A percentile compares a stretch with the other conserved stretches of the same genome.
Evolutionary conservation across 768 basidiomycete genomes (phyloP).

Genomic region (Scleroderma bovista): DNA sequence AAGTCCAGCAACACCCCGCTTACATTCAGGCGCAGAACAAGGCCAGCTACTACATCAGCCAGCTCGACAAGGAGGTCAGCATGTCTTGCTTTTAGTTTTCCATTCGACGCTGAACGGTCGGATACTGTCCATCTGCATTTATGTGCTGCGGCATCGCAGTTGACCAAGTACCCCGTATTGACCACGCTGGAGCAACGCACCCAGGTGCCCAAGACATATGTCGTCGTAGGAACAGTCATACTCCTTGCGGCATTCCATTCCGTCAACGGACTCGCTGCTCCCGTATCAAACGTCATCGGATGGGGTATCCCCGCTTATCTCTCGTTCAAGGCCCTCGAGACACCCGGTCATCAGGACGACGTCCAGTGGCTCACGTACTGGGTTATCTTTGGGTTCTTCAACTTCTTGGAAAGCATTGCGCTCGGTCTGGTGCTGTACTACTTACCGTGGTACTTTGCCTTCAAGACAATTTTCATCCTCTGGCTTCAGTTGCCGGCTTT

Average conservation of each 20-base stretch:
- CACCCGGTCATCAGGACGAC: slow-evolving; percentile 77
- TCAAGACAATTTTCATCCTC: slow-evolving; percentile 87
- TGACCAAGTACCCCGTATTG: slow-evolving; percentile 82
- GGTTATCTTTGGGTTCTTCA: slow-evolving; percentile 92
- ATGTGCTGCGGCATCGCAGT: slow-evolving; percentile 37
- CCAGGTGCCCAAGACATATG: slow-evolving; percentile 88
- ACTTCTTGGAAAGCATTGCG: slow-evolving; percentile 85
- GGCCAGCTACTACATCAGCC: slow-evolving; percentile 72
- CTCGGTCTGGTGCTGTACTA: slow-evolving; percentile 85
- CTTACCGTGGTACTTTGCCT: slow-evolving; percentile 88
- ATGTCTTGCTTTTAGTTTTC: background rate
- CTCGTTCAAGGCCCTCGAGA: slow-evolving; percentile 91
- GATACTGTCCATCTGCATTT: background rate
- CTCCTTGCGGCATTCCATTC: slow-evolving; percentile 72
- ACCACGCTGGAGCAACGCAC: slow-evolving; percentile 84
- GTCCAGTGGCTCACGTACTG: slow-evolving; percentile 98
- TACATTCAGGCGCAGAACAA: slow-evolving; percentile 81
- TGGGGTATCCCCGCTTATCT: slow-evolving; percentile 94
- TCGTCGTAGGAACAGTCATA: slow-evolving; percentile 65
- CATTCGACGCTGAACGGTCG: background rate
- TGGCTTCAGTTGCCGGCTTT: slow-evolving; percentile 87
- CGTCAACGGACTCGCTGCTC: slow-evolving; percentile 87
- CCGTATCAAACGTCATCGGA: slow-evolving; percentile 91
- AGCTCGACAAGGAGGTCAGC: slow-evolving; percentile 96
- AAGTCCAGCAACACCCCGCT: slow-evolving; percentile 83